A percentile compares a stretch with the other conserved stretches of the same genome.
These are phyloP conservation scores for Tuctoria greenei DNA, from an alignment of 176 grass and related monocot species.

Conservation along the genomic window DNA sequence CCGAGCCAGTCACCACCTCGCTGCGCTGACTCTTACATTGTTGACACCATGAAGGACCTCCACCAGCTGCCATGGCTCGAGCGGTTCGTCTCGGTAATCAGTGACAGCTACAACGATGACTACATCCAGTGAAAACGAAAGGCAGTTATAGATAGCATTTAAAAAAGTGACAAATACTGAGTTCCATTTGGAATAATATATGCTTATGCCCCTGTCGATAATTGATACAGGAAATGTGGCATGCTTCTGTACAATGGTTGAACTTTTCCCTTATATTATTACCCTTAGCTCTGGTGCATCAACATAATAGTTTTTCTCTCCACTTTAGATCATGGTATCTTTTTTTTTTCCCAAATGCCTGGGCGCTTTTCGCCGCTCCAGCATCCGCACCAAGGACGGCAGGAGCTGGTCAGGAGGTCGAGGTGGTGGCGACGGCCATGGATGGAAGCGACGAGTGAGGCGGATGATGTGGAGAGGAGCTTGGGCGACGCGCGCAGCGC, in stretches of 20 bases:
- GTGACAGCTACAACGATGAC: slow-evolving; percentile 92
- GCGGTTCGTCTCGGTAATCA: slow-evolving; percentile 98
- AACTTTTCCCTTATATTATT: background rate
- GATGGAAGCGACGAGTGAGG: no score
- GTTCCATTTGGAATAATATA: slow-evolving; percentile 36
- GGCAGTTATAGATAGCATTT: slow-evolving; percentile 46
- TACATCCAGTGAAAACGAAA: slow-evolving; percentile 73
- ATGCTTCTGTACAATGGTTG: slow-evolving; percentile 17
- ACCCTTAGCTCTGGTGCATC: background rate
- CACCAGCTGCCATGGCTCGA: slow-evolving; percentile 99
- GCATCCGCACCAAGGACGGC: no score
- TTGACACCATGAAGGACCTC: slow-evolving; percentile 95
- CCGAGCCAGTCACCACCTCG: slow-evolving; percentile 67
- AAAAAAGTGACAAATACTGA: slow-evolving; percentile 49
- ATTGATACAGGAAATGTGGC: slow-evolving; percentile 26
- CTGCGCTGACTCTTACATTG: slow-evolving; percentile 67
- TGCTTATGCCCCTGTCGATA: slow-evolving; percentile 34
- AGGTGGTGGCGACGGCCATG: no score
- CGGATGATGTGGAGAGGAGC: no score
- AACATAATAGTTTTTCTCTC: background rate
- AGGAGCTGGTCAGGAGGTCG: no score
- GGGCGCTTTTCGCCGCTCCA: no score
- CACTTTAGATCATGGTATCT: background rate
- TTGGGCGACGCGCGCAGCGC: no score
- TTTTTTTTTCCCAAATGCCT: no score